Conservation (phyloP, 1,139 yeast species). For the Saccharomyces hybrid region DNA sequence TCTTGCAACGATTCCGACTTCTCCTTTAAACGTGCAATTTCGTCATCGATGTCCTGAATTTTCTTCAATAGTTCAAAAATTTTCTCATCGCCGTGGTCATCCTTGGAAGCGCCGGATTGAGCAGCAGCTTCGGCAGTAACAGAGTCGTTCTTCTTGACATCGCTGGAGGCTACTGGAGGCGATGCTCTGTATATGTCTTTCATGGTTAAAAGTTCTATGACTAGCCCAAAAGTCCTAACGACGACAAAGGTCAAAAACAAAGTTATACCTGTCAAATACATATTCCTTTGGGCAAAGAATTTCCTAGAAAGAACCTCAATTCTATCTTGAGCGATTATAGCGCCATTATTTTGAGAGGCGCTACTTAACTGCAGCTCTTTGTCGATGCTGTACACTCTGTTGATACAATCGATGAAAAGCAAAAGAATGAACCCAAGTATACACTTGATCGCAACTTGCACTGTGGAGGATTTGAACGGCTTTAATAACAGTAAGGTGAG, state of each 20-base stretch:
- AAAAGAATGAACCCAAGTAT: slow-evolving; percentile 76
- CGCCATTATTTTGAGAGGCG: slow-evolving; percentile 6
- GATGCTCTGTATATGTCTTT: slow-evolving; percentile 38
- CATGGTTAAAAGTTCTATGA: slow-evolving; percentile 64
- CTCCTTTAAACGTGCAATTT: slow-evolving; percentile 57
- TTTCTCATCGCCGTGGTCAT: slow-evolving; percentile 35
- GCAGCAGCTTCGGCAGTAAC: slow-evolving; percentile 28
- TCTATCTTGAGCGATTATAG: slow-evolving; percentile 19
- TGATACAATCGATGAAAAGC: slow-evolving; percentile 80
- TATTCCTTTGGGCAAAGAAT: slow-evolving; percentile 93
- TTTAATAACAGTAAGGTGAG: slow-evolving; percentile 55
- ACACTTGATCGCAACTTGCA: slow-evolving; percentile 74
- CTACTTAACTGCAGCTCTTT: slow-evolving; percentile 41
- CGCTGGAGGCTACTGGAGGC: slow-evolving; percentile 11
- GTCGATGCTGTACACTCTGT: slow-evolving; percentile 68
- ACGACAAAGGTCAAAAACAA: slow-evolving; percentile 80
- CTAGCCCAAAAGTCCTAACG: slow-evolving; percentile 78
- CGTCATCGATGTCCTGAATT: slow-evolving; percentile 53
- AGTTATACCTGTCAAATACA: slow-evolving; percentile 94
- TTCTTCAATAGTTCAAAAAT: slow-evolving; percentile 42
- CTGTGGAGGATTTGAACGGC: slow-evolving; percentile 64
- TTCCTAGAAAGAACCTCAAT: slow-evolving; percentile 47
- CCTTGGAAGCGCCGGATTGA: slow-evolving; percentile 19
- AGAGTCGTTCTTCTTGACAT: slow-evolving; percentile 16
- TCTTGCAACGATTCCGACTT: slow-evolving; percentile 61